Conservation (phyloP, 108 stramenopile genomes). For the Skeletonema costatum region DNA sequence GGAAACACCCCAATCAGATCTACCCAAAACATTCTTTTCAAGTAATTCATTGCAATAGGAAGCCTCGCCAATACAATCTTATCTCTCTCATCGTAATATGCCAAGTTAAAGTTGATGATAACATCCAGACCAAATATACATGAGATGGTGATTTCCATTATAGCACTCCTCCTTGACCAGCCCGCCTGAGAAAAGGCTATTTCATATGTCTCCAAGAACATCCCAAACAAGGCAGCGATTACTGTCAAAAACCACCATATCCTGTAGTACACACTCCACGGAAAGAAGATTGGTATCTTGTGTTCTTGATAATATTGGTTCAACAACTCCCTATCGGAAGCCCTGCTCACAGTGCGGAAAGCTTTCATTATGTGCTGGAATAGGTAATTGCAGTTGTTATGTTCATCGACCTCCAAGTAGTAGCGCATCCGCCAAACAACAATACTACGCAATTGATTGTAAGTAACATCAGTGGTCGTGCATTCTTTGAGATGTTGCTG, state of each 20-base stretch:
- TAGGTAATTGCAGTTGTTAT: background rate
- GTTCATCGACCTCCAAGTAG: too few relatives aligned
- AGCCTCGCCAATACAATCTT: slow-evolving; percentile 29
- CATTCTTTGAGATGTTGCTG: too few relatives aligned
- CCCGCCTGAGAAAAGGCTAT: slow-evolving; percentile 39
- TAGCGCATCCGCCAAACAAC: too few relatives aligned
- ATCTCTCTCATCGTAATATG: slow-evolving; percentile 33
- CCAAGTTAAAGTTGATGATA: slow-evolving; percentile 44
- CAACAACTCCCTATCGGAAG: background rate
- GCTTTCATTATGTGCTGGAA: background rate
- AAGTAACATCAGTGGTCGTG: too few relatives aligned
- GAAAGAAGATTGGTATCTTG: background rate
- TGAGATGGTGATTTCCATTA: slow-evolving; percentile 22
- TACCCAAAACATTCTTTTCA: slow-evolving; percentile 51
- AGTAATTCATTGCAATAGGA: slow-evolving; percentile 27
- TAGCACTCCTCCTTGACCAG: background rate
- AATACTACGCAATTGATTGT: too few relatives aligned
- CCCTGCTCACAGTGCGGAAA: background rate
- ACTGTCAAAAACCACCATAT: slow-evolving; percentile 47
- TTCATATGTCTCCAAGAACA: slow-evolving; percentile 44
- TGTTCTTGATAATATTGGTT: background rate
- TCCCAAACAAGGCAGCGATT: slow-evolving; percentile 32
- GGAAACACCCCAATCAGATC: slow-evolving; percentile 67
- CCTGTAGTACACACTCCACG: slow-evolving; percentile 13
- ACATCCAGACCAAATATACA: slow-evolving; percentile 41